Evolutionary conservation across 306 rosid species (phyloP).

Genomic region (Rubus idaeus): DNA sequence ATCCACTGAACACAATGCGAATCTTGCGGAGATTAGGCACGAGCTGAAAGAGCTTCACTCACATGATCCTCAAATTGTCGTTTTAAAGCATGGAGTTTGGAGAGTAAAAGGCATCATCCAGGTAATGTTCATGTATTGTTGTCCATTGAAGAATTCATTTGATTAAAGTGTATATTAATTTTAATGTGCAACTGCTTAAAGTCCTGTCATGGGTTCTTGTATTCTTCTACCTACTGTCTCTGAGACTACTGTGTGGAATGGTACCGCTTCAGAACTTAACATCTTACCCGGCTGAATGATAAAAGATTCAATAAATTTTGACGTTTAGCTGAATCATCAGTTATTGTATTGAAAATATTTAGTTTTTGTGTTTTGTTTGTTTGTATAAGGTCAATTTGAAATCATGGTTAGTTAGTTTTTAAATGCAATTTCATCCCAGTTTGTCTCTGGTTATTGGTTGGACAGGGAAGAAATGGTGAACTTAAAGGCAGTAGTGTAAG

Average conservation of each 20-base stretch:
- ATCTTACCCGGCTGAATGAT: background rate
- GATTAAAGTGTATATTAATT: background rate
- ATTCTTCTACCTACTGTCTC: background rate
- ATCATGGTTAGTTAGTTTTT: background rate
- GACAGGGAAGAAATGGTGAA: background rate
- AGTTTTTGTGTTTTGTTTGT: too few relatives aligned
- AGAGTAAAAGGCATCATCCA: conserved; percentile 96
- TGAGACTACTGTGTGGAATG: background rate
- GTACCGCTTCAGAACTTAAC: background rate
- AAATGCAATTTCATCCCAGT: background rate
- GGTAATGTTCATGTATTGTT: conserved; percentile 40
- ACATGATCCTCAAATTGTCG: conserved; percentile 77
- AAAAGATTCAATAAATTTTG: background rate
- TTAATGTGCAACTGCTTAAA: background rate
- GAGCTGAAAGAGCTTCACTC: conserved; percentile 76
- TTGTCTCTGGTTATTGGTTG: background rate
- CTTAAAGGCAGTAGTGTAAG: background rate
- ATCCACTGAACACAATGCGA: conserved; percentile 86
- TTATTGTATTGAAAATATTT: background rate
- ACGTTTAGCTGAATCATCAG: background rate
- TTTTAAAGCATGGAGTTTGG: conserved; percentile 87
- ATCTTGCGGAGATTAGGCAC: conserved; percentile 63
- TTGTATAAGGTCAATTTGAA: background rate
- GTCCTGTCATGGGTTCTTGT: background rate
- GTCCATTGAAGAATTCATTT: background rate